Percentiles rank a stretch among this genome's conserved stretches.
Conservation (phyloP, 1,284 basidiomycete genomes). For the Boletellus deceptivus region DNA sequence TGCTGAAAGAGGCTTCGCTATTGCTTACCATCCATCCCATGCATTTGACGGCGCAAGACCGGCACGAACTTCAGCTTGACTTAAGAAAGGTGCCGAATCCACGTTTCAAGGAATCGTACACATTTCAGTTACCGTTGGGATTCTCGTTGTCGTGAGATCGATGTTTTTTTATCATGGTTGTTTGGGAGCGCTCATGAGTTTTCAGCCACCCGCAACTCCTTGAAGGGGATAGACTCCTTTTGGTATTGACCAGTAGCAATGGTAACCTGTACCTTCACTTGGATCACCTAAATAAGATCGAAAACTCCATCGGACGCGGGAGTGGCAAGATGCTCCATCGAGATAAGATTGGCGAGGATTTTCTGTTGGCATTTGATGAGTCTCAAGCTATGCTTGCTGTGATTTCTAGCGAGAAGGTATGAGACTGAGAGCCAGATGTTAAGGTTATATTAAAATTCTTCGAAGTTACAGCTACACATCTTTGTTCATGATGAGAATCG, state of each 20-base stretch:
- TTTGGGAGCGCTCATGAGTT: neutral
- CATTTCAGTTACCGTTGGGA: slow-evolving; percentile 39
- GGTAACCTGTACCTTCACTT: slow-evolving; percentile 39
- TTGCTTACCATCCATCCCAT: slow-evolving; percentile 40
- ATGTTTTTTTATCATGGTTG: neutral
- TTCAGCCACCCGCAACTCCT: slow-evolving; percentile 39
- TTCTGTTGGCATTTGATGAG: slow-evolving; percentile 50
- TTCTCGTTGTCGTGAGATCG: slow-evolving; percentile 38
- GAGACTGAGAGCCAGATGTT: neutral
- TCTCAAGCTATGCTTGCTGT: slow-evolving; percentile 44
- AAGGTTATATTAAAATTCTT: slow-evolving; percentile 1
- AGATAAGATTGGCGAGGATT: slow-evolving; percentile 45
- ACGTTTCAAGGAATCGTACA: slow-evolving; percentile 24
- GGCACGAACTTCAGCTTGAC: slow-evolving; percentile 42
- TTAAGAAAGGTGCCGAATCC: slow-evolving; percentile 39
- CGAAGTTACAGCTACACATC: slow-evolving; percentile 40
- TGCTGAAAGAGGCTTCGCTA: slow-evolving; percentile 24
- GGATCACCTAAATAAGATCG: slow-evolving; percentile 36
- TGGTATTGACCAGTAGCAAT: slow-evolving; percentile 38
- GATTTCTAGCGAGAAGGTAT: slow-evolving; percentile 42
- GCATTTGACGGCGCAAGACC: slow-evolving; percentile 42
- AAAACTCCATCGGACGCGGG: slow-evolving; percentile 29
- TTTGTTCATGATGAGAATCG: slow-evolving; percentile 43
- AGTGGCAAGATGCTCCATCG: slow-evolving; percentile 39
- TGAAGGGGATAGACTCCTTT: slow-evolving; percentile 38